Evolutionary conservation across 2,329 filamentous ascomycete species (phyloP).

Genomic region (Colletotrichum sansevieriae): DNA sequence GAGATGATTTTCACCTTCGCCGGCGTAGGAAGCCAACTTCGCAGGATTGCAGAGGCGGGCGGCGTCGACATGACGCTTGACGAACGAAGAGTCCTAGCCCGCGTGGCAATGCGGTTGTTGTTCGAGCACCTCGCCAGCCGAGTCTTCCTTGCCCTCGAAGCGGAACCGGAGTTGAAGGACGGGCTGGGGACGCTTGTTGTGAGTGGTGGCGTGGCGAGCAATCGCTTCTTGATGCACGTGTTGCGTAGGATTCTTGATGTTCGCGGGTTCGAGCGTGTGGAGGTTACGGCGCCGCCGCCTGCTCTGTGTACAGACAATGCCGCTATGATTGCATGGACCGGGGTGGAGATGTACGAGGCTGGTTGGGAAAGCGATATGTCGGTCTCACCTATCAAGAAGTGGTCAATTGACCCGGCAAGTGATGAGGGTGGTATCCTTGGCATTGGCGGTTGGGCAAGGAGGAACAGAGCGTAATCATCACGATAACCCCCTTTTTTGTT

Average conservation of each 20-base stretch:
- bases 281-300: conserved; percentile 80
- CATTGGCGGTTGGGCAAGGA: conserved; percentile 60
- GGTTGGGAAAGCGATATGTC: conserved; percentile 77
- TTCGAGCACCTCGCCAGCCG: conserved; percentile 90
- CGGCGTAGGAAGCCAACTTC: conserved; percentile 75
- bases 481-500: conserved; percentile 24
- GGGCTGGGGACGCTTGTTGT: conserved; percentile 76
- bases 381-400: conserved; percentile 74
- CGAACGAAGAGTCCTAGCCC: conserved; percentile 78
- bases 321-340: conserved; percentile 97
- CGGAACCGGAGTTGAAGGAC: conserved; percentile 47
- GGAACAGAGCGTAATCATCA: conserved; percentile 31
- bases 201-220: conserved; percentile 91
- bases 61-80: conserved; percentile 60
- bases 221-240: conserved; percentile 81
- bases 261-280: conserved; percentile 73
- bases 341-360: conserved; percentile 88
- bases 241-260: conserved; percentile 68
- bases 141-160: conserved; percentile 74
- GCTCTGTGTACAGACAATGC: conserved; percentile 93
- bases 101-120: conserved; percentile 80
- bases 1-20: conserved; percentile 80
- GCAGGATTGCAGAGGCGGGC: conserved; percentile 62
- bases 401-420: conserved; percentile 76
- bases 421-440: conserved; percentile 78